Evolutionary conservation across 306 rosid species (phyloP).

Genomic region (Quercus mongolica): DNA sequence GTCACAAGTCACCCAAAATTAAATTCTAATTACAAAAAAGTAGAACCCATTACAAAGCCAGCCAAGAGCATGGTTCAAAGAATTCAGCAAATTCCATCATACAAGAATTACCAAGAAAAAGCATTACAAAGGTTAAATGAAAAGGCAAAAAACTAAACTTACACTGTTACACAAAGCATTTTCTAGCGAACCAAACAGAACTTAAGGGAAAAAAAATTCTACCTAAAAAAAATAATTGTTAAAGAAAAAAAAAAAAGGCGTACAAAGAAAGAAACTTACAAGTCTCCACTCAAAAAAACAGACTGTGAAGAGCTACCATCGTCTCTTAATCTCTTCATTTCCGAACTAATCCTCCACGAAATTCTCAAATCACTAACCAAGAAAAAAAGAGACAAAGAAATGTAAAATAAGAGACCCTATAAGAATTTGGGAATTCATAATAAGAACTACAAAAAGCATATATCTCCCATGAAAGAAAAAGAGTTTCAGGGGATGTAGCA

Average conservation of each 20-base stretch:
- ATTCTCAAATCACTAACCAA: background rate
- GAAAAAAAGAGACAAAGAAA: background rate
- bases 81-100: background rate
- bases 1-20: background rate
- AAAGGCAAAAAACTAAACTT: background rate
- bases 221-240: too few relatives aligned
- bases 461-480: too few relatives aligned
- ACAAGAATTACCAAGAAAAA: background rate
- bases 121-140: background rate
- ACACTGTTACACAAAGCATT: slow-evolving; percentile 7
- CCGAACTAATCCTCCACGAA: background rate
- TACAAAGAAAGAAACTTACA: too few relatives aligned
- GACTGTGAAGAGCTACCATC: too few relatives aligned
- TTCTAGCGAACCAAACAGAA: background rate
- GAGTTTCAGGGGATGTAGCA: too few relatives aligned
- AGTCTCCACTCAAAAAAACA: too few relatives aligned
- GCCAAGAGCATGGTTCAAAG: background rate
- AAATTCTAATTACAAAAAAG: too few relatives aligned
- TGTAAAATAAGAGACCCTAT: too few relatives aligned
- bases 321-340: too few relatives aligned
- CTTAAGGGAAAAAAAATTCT: slow-evolving; percentile 17
- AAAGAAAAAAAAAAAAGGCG: too few relatives aligned
- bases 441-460: too few relatives aligned
- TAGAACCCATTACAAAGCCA: background rate
- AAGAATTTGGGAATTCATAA: too few relatives aligned